Evolutionary conservation across 345 rosid genomes (phyloP), one percentile per base, ranked within the genome.

Genomic region (Arabidopsis thaliana): DNA sequence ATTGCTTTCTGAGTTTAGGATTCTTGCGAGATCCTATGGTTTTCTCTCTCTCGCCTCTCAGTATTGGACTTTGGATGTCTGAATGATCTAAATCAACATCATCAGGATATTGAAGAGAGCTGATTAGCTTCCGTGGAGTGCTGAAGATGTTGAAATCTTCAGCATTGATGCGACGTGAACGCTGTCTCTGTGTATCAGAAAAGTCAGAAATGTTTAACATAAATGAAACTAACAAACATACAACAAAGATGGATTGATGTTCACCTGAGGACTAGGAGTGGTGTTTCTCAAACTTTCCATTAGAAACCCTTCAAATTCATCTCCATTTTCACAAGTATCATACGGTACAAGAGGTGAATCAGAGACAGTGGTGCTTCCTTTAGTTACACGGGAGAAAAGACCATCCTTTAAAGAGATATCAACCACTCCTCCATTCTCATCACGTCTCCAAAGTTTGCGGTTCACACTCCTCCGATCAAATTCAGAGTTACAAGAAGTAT

Each of bases 391-490:
- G 13, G 91, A 83, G 84, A 87, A 88, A 63, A 93, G 58, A 48
- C 98, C 99, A 76, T 93, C 97, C 67, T 82, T 89, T 2, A 91
- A 89, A 59, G 96, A 93, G 24, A 89, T 80, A 71, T 95, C 96
- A 46, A 93, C 86, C 14, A 46, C n/a, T 9, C 60, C 33, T 7
- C 84, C 88, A 67, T 81, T 85, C 37, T 62, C 51, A 62, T 40
- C 34, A 40, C 45, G 63, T 16, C 56, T 78, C 81, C 81, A 78
- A 7, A 58, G 77, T 72, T 87, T 93, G 30, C 90, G 78, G 45
- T 85, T 87, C 74, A 86, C 97, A 79, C 89, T 89, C 74, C 88
- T 56, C 20, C 76, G 25, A 78, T 91, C 93, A 74, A 73, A 79
- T 14, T 64, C 80, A 63, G 97, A 85, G 76, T 77, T 46, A 49